Base-by-base conservation (phyloP, 2,329 filamentous ascomycete genomes). In the Pezicula carpinea region DNA sequence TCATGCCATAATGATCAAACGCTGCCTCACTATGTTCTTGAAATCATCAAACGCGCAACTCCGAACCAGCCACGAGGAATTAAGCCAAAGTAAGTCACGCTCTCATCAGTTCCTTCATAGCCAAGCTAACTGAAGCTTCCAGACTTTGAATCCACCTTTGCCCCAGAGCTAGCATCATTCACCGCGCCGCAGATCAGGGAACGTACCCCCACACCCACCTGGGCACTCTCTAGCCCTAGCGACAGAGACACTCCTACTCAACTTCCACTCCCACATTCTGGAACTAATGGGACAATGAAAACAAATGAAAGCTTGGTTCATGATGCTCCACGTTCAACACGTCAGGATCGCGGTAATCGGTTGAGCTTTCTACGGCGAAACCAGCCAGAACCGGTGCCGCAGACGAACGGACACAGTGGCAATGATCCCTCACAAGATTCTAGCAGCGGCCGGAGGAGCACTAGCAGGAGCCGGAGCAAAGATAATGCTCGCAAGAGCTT, bases 1-100 rank as follows among this genome's bases (percentile, higher is more conserved):
- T 60, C 91, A 97, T 65, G 89, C 89, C 3, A 78, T 95, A 50
- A 84, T 89, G 65, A 82, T 97, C 58, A 90, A 92, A 69, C 83
- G 89, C 53, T 92, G 89, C 59, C 68, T 97, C 53, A 74, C 74
- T 4, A 75, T 83, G 57, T 88, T 89, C 65, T 76, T 77, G 49
- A 81, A 78, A 43, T 56, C 56, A 70, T 77, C 67, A 33, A 81
- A 78, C 65, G 80, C 73, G 65, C 75, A 70, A 66, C 81, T 79
- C 64, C 73, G 66, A 57, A 72, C 67, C 51, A 72, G 70, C 38
- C 71, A 79, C 26, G 75, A 79, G 59, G 81, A 86, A 62, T 71
- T 89, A 31, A 73, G 78, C 51, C 73, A 73, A 66, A 75, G 85
- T 89, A 75, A 70, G 83, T 76, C 41, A 23, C 11, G 6, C 22